phyloP scores from a whole-genome alignment of 257 asterid genomes.

The Ilex asprella region DNA sequence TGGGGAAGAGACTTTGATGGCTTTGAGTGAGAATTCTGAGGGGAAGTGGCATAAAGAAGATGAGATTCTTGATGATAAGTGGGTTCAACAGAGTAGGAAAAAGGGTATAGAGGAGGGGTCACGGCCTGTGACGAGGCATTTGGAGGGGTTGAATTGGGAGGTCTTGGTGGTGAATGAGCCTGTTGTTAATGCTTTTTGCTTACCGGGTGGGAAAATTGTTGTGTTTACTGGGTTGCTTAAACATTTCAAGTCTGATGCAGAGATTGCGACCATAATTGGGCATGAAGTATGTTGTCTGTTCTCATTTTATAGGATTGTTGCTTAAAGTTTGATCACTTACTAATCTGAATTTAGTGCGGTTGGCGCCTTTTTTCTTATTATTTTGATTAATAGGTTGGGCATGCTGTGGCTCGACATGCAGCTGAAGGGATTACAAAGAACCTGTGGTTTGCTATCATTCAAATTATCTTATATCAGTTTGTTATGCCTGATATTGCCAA shows the following conservation, averaged over 20 bases:
- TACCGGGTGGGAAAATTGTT: slow-evolving; percentile 98
- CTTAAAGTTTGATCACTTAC: not conserved
- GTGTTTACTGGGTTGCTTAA: slow-evolving; percentile 83
- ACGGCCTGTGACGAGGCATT: slow-evolving; percentile 44
- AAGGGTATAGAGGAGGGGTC: slow-evolving; percentile 57
- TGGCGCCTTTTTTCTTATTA: slow-evolving; percentile 5
- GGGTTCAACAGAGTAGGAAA: slow-evolving; percentile 79
- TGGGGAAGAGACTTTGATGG: slow-evolving; percentile 28
- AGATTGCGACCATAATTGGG: slow-evolving; percentile 77
- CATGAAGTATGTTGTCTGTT: slow-evolving; percentile 53
- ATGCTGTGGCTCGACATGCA: slow-evolving; percentile 87
- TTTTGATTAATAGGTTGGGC: slow-evolving; percentile 59
- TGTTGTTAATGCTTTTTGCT: slow-evolving; percentile 63
- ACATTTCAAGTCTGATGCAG: slow-evolving; percentile 75
- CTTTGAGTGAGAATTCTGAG: slow-evolving; percentile 33
- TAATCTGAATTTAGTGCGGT: not conserved
- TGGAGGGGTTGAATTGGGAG: slow-evolving; percentile 92
- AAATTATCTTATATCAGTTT: slow-evolving; percentile 71
- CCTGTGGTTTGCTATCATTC: slow-evolving; percentile 72
- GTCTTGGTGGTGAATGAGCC: slow-evolving; percentile 74
- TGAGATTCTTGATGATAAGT: slow-evolving; percentile 73
- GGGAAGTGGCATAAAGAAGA: slow-evolving; percentile 72
- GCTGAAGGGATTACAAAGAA: slow-evolving; percentile 85
- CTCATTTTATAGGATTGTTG: no score
- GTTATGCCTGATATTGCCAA: slow-evolving; percentile 80